phyloP scores from a whole-genome alignment of 345 rosid species.

The Populus deltoides region DNA sequence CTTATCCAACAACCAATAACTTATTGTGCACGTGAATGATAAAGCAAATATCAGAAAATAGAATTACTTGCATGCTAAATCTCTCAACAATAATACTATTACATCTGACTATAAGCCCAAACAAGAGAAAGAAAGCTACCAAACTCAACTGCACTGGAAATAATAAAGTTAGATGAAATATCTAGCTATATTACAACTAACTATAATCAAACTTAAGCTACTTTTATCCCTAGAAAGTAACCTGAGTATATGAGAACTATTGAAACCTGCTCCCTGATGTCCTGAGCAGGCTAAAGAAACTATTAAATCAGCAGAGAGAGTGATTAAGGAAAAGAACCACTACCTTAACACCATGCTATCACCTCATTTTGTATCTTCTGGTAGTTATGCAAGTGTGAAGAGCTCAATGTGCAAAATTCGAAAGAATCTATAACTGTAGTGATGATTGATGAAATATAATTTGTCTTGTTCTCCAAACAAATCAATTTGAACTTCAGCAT shows the following conservation, averaged over 20 bases:
- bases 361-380: not conserved
- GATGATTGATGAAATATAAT: not conserved
- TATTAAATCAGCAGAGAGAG: not conserved
- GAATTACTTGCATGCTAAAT: not conserved
- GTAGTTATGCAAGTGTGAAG: not conserved
- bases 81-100: no score
- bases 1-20: conserved; percentile 6
- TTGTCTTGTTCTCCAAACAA: not conserved
- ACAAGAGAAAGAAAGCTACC: no score
- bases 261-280: not conserved
- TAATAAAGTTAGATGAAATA: no score
- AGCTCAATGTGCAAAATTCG: not conserved
- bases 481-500: not conserved
- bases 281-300: not conserved
- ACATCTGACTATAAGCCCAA: no score
- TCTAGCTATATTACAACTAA: no score
- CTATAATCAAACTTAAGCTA: not conserved
- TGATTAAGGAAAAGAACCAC: not conserved
- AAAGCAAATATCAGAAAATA: not conserved
- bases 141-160: no score
- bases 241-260: not conserved
- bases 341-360: not conserved
- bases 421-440: not conserved
- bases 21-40: not conserved
- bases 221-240: not conserved